These are phyloP conservation scores for Pinus tabuliformis DNA, from an alignment of 75 land plant genomes.

Conservation along the genomic window DNA sequence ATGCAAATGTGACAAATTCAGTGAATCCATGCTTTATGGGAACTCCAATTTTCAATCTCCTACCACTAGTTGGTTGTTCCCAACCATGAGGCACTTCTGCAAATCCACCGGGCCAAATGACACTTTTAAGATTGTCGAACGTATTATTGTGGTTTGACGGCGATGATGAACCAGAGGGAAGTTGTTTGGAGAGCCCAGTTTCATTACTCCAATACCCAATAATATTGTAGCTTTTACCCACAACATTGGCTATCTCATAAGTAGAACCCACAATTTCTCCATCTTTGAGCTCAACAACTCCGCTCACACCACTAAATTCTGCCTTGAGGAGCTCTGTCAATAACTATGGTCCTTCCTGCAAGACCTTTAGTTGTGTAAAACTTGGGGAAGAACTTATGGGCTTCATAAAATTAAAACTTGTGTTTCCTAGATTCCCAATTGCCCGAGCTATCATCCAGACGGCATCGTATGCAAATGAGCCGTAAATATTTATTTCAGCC, in stretches of 20 bases:
- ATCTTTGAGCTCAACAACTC: neutral
- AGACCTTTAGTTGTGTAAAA: too few relatives aligned
- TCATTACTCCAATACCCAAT: conserved; percentile 27
- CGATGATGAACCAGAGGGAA: neutral
- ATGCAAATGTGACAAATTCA: conserved; percentile 22
- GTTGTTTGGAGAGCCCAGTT: too few relatives aligned
- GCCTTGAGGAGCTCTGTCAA: too few relatives aligned
- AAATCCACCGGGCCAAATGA: conserved; percentile 34
- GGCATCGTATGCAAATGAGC: conserved; percentile 54
- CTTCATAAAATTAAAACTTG: neutral
- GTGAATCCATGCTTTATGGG: conserved; percentile 32
- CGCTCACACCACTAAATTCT: too few relatives aligned
- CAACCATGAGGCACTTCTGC: conserved; percentile 24
- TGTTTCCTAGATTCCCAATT: neutral
- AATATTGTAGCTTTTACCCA: conserved; percentile 9
- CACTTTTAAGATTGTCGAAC: neutral
- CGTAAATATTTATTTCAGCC: conserved; percentile 15
- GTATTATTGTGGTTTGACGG: neutral
- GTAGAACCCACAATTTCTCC: conserved; percentile 8
- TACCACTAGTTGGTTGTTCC: conserved; percentile 29
- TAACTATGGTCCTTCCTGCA: too few relatives aligned
- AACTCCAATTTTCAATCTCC: conserved; percentile 23
- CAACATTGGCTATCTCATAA: conserved; percentile 27
- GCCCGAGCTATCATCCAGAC: conserved; percentile 17
- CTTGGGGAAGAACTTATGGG: too few relatives aligned